A percentile compares a stretch with the other conserved stretches of the same genome.
These are phyloP conservation scores for Collariella sp. DNA, from an alignment of 495 filamentous ascomycete species.

Conservation along the genomic window DNA sequence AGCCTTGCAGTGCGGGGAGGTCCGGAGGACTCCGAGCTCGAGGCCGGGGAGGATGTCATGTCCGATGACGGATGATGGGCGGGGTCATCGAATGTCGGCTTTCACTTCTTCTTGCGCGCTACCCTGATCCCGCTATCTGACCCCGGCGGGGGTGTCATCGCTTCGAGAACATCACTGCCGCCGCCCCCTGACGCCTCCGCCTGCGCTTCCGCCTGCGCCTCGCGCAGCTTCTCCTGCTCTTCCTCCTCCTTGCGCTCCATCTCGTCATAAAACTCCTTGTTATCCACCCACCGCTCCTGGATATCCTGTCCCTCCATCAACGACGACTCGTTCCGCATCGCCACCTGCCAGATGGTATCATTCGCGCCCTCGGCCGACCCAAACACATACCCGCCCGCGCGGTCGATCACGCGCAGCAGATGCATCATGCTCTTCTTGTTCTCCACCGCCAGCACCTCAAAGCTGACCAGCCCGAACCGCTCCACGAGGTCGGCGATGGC, in stretches of 20 bases:
- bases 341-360: conserved; percentile 88
- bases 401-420: conserved; percentile 75
- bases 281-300: conserved; percentile 90
- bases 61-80: conserved; percentile 16
- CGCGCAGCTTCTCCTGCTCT: conserved; percentile 40
- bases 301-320: conserved; percentile 76
- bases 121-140: conserved; percentile 20
- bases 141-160: conserved; percentile 4
- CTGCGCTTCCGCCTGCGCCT: conserved; percentile 21
- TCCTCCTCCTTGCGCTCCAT: conserved; percentile 63
- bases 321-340: conserved; percentile 76
- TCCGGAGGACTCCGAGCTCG: conserved; percentile 40
- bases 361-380: conserved; percentile 85
- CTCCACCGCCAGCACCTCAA: conserved; percentile 91
- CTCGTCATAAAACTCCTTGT: conserved; percentile 81
- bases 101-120: conserved; percentile 24
- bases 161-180: not conserved
- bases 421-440: conserved; percentile 95
- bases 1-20: conserved; percentile 34
- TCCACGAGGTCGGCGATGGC: conserved; percentile 82
- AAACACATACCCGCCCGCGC: conserved; percentile 88
- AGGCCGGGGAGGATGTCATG: conserved; percentile 45
- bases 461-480: conserved; percentile 78
- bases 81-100: not conserved
- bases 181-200: conserved; percentile 24